phyloP scores from a whole-genome alignment of 148 eudicot genomes.

The Heliamphora exappendiculata region DNA sequence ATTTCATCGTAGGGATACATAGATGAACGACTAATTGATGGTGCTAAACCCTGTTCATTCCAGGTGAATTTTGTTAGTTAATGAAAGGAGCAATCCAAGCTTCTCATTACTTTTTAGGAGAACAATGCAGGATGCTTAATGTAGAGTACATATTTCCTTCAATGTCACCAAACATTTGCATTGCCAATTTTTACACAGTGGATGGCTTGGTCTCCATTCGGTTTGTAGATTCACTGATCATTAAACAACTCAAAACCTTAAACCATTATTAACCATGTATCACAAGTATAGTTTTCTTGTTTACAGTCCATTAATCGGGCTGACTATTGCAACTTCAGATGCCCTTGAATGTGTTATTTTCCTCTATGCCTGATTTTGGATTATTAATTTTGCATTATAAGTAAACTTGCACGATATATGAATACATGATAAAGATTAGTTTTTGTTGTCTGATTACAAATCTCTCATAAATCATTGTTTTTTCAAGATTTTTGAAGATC shows the following conservation, averaged over 20 bases:
- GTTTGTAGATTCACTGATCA: constrained; percentile 22
- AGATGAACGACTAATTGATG: constrained; percentile 44
- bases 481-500: too few relatives aligned
- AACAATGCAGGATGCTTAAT: constrained; percentile 14
- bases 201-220: constrained; percentile 88
- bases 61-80: constrained; percentile 37
- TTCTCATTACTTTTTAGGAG: constrained; percentile 34
- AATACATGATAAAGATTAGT: not conserved
- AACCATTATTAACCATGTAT: not conserved
- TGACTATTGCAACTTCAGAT: not conserved
- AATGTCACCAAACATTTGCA: constrained; percentile 65
- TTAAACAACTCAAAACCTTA: not conserved
- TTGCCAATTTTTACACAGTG: constrained; percentile 68
- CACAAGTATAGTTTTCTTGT: not conserved
- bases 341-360: too few relatives aligned
- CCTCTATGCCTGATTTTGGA: not conserved
- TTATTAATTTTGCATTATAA: not conserved
- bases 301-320: not conserved
- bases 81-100: constrained; percentile 49
- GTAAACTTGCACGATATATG: not conserved
- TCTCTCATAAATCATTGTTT: not conserved
- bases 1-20: too few relatives aligned
- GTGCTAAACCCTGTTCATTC: constrained; percentile 57
- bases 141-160: constrained; percentile 42
- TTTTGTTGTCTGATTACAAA: not conserved